Evolutionary conservation across 495 filamentous ascomycete species (phyloP).

Genomic region (Bombardia bombarda): DNA sequence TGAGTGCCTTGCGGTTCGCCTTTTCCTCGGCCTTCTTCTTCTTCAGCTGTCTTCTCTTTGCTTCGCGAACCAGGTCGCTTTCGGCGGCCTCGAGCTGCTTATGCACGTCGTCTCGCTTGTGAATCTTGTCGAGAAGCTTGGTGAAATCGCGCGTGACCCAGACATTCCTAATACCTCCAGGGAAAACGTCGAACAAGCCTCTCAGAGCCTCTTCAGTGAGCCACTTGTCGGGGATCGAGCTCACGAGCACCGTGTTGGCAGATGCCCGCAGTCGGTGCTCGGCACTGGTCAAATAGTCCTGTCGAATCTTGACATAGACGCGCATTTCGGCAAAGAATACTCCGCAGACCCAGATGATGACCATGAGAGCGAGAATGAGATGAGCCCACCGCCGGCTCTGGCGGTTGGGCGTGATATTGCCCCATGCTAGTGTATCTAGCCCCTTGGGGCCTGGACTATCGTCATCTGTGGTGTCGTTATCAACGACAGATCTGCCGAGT

Average conservation of each 20-base stretch:
- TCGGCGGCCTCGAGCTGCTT: constrained; percentile 70
- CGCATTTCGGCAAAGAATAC: constrained; percentile 82
- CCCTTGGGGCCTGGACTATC: constrained; percentile 38
- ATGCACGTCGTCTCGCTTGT: constrained; percentile 64
- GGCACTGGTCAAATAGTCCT: constrained; percentile 90
- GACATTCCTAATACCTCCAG: constrained; percentile 89
- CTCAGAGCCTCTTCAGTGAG: constrained; percentile 70
- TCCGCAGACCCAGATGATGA: constrained; percentile 76
- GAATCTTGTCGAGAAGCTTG: constrained; percentile 78
- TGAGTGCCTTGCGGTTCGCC: constrained; percentile 44
- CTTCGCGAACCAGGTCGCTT: constrained; percentile 70
- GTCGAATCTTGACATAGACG: constrained; percentile 89
- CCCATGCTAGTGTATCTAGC: constrained; percentile 77
- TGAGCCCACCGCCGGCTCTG: constrained; percentile 83
- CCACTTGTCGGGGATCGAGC: constrained; percentile 84
- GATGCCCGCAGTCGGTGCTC: constrained; percentile 93
- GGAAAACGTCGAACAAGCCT: constrained; percentile 91
- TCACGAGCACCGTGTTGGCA: constrained; percentile 90
- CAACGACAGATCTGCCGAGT: constrained; percentile 47
- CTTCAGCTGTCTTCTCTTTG: constrained; percentile 69
- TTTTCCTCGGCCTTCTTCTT: constrained; percentile 56
- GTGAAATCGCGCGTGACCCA: constrained; percentile 95
- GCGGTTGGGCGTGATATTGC: constrained; percentile 70
- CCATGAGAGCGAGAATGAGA: constrained; percentile 68
- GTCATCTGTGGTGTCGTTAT: constrained; percentile 7